Evolutionary conservation across 2,329 filamentous ascomycete species (phyloP).

Genomic region (Fusarium armeniacum): DNA sequence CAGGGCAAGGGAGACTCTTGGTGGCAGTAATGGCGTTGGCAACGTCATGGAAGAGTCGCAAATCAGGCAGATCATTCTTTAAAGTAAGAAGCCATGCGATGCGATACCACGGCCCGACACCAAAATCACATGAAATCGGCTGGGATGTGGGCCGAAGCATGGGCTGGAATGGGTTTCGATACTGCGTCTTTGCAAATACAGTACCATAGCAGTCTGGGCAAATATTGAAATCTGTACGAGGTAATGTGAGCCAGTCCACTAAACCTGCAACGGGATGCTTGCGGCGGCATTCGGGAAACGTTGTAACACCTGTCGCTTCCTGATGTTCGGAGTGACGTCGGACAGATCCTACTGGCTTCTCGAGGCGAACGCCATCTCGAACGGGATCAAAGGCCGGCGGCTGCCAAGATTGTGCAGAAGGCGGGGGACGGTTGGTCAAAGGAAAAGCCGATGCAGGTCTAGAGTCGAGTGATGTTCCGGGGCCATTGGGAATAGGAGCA

Average conservation of each 20-base stretch:
- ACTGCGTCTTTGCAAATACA: slow-evolving; percentile 77
- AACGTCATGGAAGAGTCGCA: slow-evolving; percentile 78
- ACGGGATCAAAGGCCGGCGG: slow-evolving; percentile 61
- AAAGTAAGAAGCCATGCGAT: slow-evolving; percentile 86
- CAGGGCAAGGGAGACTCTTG: slow-evolving; percentile 69
- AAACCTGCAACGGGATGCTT: slow-evolving; percentile 72
- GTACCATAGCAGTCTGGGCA: slow-evolving; percentile 84
- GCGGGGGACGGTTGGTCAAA: slow-evolving; percentile 29
- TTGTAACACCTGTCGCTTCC: slow-evolving; percentile 52
- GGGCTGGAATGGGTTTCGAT: slow-evolving; percentile 72
- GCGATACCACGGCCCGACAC: slow-evolving; percentile 81
- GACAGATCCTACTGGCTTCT: slow-evolving; percentile 62
- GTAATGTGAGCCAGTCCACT: slow-evolving; percentile 85
- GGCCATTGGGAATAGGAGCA: slow-evolving; percentile 42
- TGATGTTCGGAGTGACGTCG: slow-evolving; percentile 66
- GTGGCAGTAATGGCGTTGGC: slow-evolving; percentile 69
- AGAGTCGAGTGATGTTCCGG: slow-evolving; percentile 44
- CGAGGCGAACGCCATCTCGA: slow-evolving; percentile 53
- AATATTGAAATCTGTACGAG: slow-evolving; percentile 79
- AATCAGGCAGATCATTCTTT: slow-evolving; percentile 75
- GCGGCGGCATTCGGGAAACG: slow-evolving; percentile 78
- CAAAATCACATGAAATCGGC: slow-evolving; percentile 82
- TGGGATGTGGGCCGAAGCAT: slow-evolving; percentile 70
- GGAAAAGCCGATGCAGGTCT: slow-evolving; percentile 48
- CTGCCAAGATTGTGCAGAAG: slow-evolving; percentile 59